Percentiles rank a stretch among this genome's conserved stretches.
Evolutionary conservation across 176 grass and related monocot species (phyloP).

Genomic region (Oryza officinalis): DNA sequence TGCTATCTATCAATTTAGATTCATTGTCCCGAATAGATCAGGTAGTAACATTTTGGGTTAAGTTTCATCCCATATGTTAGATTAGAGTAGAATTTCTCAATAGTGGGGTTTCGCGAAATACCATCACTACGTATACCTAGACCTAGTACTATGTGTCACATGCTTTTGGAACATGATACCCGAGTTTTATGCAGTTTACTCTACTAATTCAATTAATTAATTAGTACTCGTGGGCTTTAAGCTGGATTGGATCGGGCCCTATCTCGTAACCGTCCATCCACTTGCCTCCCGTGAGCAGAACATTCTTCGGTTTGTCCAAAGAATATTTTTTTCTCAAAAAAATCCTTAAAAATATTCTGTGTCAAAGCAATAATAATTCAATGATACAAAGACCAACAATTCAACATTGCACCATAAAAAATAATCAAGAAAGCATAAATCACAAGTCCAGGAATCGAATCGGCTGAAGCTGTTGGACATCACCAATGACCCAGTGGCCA

Average conservation of each 20-base stretch:
- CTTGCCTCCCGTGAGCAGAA: background rate
- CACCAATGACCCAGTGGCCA: background rate
- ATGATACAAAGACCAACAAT: background rate
- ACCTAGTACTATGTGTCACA: too few species aligned
- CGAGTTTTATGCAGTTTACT: too few species aligned
- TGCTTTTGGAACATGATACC: too few species aligned
- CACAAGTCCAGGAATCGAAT: background rate
- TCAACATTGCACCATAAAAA: background rate
- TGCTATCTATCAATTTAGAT: too few species aligned
- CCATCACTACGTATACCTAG: too few species aligned
- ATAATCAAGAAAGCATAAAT: background rate
- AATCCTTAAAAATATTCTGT: background rate
- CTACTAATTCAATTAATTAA: too few species aligned
- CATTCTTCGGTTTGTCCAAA: background rate
- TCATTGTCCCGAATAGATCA: too few species aligned
- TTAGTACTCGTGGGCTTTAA: background rate
- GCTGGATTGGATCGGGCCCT: conserved; percentile 23
- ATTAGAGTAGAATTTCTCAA: too few species aligned
- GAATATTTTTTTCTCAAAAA: background rate
- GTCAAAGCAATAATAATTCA: background rate
- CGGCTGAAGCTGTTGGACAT: background rate
- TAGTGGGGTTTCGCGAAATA: too few species aligned
- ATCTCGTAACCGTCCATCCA: conserved; percentile 16
- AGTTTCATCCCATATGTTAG: too few species aligned
- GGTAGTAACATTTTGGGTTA: too few species aligned